Evolutionary conservation across 345 rosid genomes (phyloP).

Genomic region (Nephelium lappaceum): DNA sequence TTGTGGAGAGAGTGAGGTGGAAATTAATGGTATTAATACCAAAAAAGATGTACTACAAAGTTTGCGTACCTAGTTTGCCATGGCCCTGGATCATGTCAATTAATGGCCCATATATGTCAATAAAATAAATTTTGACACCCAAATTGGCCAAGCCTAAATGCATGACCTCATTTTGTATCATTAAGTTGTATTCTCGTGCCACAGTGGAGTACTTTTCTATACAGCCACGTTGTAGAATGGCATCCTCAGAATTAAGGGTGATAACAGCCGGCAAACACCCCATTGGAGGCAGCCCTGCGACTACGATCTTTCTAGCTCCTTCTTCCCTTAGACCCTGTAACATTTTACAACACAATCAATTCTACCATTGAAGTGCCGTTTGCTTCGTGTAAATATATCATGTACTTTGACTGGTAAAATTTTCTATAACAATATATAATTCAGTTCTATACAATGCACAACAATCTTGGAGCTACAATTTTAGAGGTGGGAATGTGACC

Average conservation of each 20-base stretch:
- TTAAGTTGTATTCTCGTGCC: constrained; percentile 47
- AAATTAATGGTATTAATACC: too few relatives aligned
- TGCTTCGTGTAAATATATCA: too few relatives aligned
- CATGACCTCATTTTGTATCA: constrained; percentile 58
- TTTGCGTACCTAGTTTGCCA: constrained; percentile 40
- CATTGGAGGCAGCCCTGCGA: constrained; percentile 66
- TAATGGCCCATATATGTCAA: constrained; percentile 46
- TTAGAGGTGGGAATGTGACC: too few relatives aligned
- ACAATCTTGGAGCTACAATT: too few relatives aligned
- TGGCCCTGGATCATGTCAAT: constrained; percentile 43
- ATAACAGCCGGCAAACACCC: constrained; percentile 81
- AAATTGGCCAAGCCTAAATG: constrained; percentile 31
- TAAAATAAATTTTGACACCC: constrained; percentile 38
- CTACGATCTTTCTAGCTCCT: constrained; percentile 57
- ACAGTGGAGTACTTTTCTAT: constrained; percentile 48
- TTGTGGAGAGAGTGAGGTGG: too few relatives aligned
- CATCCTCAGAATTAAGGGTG: constrained; percentile 48
- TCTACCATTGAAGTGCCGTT: too few relatives aligned
- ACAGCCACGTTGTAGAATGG: constrained; percentile 49
- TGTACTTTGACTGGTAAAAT: too few relatives aligned
- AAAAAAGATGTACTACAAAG: too few relatives aligned
- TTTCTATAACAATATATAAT: too few relatives aligned
- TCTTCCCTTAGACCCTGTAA: constrained; percentile 53
- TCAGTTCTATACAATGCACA: too few relatives aligned
- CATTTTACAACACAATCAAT: background rate